Conservation (phyloP, 1,139 yeast species). For the Pichia sp. region DNA sequence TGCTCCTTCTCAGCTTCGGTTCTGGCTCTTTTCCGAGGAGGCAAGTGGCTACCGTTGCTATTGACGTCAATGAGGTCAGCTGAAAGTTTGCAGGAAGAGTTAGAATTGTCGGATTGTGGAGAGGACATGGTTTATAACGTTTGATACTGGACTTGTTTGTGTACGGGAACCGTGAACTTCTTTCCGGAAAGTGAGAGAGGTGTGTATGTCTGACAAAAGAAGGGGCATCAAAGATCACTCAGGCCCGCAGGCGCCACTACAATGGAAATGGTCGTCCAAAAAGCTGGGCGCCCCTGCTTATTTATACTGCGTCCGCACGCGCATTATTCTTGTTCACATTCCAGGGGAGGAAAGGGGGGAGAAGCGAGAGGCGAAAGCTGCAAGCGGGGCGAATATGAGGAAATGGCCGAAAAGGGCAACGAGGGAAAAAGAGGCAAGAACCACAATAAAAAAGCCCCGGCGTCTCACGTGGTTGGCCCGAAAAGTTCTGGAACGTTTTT, state of each 20-base stretch:
- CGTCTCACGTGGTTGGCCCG: neutral
- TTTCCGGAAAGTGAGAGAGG: neutral
- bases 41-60: constrained; percentile 38
- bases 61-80: constrained; percentile 9
- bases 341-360: neutral
- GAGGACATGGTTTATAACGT: constrained; percentile 8
- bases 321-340: neutral
- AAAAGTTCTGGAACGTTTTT: neutral
- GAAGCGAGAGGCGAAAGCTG: neutral
- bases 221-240: neutral
- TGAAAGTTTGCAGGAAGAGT: neutral
- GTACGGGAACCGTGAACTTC: neutral
- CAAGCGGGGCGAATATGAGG: neutral
- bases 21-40: constrained; percentile 95
- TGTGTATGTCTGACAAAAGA: constrained; percentile 5
- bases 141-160: neutral
- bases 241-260: neutral
- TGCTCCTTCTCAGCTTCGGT: constrained; percentile 97
- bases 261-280: neutral
- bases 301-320: neutral
- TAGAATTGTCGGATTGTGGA: constrained; percentile 4
- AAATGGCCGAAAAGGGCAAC: neutral
- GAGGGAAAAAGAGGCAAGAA: neutral
- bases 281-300: neutral
- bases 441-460: neutral